phyloP scores from a whole-genome alignment of 31 red algal genomes.

The Odonthalia washingtoniensis region DNA sequence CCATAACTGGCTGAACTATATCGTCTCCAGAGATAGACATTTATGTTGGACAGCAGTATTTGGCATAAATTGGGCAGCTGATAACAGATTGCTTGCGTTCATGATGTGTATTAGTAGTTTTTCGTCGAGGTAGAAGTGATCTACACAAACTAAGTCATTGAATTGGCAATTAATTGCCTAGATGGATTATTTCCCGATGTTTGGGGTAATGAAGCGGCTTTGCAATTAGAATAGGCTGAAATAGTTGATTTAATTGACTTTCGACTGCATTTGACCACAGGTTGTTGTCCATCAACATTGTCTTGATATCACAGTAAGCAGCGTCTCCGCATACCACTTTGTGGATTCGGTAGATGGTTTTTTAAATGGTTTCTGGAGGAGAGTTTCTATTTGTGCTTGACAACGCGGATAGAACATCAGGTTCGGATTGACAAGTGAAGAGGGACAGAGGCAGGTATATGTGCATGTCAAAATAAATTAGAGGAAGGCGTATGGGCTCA shows the following conservation, averaged over 20 bases:
- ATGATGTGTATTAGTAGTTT: slow-evolving; percentile 2
- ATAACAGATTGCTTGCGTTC: not conserved
- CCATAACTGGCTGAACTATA: not conserved
- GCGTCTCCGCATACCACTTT: not conserved
- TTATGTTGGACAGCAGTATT: not conserved
- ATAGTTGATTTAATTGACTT: not conserved
- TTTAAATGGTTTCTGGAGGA: too few relatives aligned
- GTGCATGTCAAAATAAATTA: too few relatives aligned
- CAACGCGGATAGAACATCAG: too few relatives aligned
- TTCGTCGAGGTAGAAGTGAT: slow-evolving; percentile 17
- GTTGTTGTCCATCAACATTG: not conserved
- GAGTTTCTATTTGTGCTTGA: too few relatives aligned
- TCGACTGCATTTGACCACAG: not conserved
- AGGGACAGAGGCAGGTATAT: too few relatives aligned
- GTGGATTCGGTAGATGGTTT: not conserved
- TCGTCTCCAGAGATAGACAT: not conserved
- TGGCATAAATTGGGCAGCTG: not conserved
- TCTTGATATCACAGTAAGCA: not conserved
- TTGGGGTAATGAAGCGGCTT: not conserved
- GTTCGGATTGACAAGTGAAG: too few relatives aligned
- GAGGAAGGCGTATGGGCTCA: too few relatives aligned
- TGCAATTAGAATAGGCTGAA: not conserved
- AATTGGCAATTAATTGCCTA: not conserved
- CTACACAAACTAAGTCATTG: slow-evolving; percentile 9
- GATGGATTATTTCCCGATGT: not conserved